Evolutionary conservation across 768 basidiomycete species (phyloP), one percentile per base, ranked within the genome.

Genomic region (Inosperma sp.): DNA sequence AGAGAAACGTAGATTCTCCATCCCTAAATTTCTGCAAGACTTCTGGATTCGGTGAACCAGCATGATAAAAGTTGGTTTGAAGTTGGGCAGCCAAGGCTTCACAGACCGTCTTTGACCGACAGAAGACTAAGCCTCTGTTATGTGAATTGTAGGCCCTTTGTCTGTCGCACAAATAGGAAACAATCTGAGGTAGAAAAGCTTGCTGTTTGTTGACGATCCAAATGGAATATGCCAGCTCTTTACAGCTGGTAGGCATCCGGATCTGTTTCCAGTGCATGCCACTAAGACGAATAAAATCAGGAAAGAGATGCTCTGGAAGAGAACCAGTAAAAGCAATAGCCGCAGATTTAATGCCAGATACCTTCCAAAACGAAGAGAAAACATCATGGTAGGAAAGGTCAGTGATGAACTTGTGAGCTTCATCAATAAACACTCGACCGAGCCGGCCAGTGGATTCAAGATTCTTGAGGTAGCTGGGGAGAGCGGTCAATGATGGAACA

Each of bases 381-480:
- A n/a, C n/a, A n/a, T 7, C 37, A n/a, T 35, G 48, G 34, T 9
- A 49, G 16, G 13, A 10, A 14, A 17, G 10, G 22, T 49, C 48
- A 7, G 48, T 49, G n/a, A 35, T 12, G 16, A 49, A 13, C 34
- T 49, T 49, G 7, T 49, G 48, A 9, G 39, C 14, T 22, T 49
- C 48, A 22, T 49, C 48, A 23, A 35, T 13, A 5, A 49, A 7
- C 10, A 49, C 26, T 10, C 10, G 8, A 14, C 5, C 7, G 14
- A 49, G 48, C 13, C 48, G 31, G 7, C 25, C 13, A 13, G 19
- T n/a, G 5, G 17, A 13, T 9, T 35, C 16, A 14, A 14, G 16
- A 12, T 35, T 7, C 23, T 36, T 49, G 33, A 49, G 34, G 23
- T 35, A 31, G 5, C 48, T 49, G n/a, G 13, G 22, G 22, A 49